phyloP scores from a whole-genome alignment of 129 eudicot species.

The Flaveria ramosissima region DNA sequence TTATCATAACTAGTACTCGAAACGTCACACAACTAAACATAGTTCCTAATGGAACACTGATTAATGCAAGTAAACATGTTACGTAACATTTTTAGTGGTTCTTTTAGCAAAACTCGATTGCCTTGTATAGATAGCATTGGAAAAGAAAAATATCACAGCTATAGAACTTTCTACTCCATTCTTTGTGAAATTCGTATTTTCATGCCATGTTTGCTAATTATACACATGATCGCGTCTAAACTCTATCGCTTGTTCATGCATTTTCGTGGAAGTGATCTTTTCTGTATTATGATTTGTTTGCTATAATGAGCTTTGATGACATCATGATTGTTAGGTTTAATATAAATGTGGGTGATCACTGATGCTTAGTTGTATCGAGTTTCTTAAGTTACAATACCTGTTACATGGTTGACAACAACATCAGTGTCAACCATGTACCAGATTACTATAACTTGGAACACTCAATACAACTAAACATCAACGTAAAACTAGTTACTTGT shows the following conservation, averaged over 20 bases:
- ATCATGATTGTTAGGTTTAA: constrained; percentile 1
- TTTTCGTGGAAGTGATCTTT: not conserved
- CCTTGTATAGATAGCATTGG: not conserved
- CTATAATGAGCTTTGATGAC: constrained; percentile 1
- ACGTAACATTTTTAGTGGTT: not conserved
- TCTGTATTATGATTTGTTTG: not conserved
- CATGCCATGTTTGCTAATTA: not conserved
- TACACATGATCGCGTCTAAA: constrained; percentile 13
- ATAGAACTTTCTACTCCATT: not conserved
- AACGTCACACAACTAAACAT: constrained; percentile 1
- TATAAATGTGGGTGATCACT: not conserved
- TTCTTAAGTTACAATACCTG: not conserved
- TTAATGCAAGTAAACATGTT: not conserved
- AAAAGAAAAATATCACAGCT: not conserved
- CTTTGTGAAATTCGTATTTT: not conserved
- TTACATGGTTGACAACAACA: constrained; percentile 3
- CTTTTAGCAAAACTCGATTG: too few species aligned
- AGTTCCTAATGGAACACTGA: not conserved
- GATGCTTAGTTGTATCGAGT: not conserved
- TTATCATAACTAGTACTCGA: not conserved
- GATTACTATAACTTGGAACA: not conserved
- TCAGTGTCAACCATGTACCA: not conserved
- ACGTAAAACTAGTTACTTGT: not conserved
- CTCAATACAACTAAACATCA: not conserved
- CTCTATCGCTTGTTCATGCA: constrained; percentile 11